Evolutionary conservation across 78 protist species (phyloP).

Genomic region (Chrysochromulina tobinii): DNA sequence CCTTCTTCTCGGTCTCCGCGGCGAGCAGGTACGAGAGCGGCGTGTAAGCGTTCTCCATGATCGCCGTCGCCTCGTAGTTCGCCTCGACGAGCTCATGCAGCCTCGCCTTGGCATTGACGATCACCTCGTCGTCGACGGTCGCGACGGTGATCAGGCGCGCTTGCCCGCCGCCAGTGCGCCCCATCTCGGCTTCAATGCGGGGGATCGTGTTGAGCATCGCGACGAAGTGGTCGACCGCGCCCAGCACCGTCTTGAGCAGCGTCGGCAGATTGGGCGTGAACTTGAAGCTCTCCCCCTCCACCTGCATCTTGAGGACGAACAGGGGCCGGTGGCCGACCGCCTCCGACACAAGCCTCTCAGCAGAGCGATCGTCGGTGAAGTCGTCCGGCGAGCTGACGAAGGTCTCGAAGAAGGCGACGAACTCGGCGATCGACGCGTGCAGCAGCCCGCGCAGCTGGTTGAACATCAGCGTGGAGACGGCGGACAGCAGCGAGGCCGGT

Average conservation of each 20-base stretch:
- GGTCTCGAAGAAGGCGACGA: not conserved
- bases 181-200: not conserved
- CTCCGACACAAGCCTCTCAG: not conserved
- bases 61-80: not conserved
- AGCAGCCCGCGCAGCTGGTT: constrained; percentile 37
- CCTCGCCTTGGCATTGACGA: not conserved
- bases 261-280: not conserved
- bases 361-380: not conserved
- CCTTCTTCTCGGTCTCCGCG: not conserved
- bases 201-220: not conserved
- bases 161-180: not conserved
- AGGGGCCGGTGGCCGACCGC: not conserved
- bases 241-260: not conserved
- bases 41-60: not conserved
- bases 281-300: not conserved
- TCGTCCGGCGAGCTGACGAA: not conserved
- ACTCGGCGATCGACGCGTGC: not conserved
- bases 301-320: not conserved
- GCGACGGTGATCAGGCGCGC: not conserved
- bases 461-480: constrained; percentile 27
- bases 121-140: not conserved
- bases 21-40: not conserved
- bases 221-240: not conserved
- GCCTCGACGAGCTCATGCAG: not conserved
- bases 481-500: not conserved